Evolutionary conservation across 208 protist genomes (phyloP).

Genomic region (Trypanosoma congolense): DNA sequence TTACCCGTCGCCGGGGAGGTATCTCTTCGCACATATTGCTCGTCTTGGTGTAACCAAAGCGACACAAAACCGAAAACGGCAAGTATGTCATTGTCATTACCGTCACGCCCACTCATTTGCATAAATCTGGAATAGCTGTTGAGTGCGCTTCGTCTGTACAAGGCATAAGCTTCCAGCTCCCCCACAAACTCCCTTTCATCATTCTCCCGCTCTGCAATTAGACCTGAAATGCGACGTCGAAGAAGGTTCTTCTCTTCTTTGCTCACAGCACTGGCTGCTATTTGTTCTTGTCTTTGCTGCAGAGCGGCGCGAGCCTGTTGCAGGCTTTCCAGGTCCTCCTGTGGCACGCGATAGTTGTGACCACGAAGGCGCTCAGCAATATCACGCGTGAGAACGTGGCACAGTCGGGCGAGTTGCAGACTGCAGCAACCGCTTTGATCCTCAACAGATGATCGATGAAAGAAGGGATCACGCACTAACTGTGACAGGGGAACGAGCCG

Average conservation of each 20-base stretch:
- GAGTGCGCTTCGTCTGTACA: slow-evolving; percentile 74
- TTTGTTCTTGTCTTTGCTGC: slow-evolving; percentile 21
- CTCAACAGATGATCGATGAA: slow-evolving; percentile 26
- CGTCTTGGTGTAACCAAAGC: slow-evolving; percentile 63
- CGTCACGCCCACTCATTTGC: slow-evolving; percentile 22
- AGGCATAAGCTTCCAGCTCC: slow-evolving; percentile 36
- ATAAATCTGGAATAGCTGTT: slow-evolving; percentile 72
- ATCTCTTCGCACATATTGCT: slow-evolving; percentile 5
- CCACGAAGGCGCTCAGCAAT: slow-evolving; percentile 43
- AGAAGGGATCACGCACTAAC: slow-evolving; percentile 63
- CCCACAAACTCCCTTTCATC: slow-evolving; percentile 49
- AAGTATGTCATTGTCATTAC: slow-evolving; percentile 36
- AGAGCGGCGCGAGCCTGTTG: slow-evolving; percentile 23
- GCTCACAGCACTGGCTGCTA: background rate
- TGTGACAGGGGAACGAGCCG: slow-evolving; percentile 55
- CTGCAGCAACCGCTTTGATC: slow-evolving; percentile 54
- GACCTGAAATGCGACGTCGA: slow-evolving; percentile 39
- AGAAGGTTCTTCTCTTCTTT: slow-evolving; percentile 45
- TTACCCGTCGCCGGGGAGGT: slow-evolving; percentile 7
- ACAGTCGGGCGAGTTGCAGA: slow-evolving; percentile 56
- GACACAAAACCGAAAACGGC: slow-evolving; percentile 78
- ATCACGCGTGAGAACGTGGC: slow-evolving; percentile 49
- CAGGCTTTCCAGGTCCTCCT: slow-evolving; percentile 38
- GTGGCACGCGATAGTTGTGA: slow-evolving; percentile 42
- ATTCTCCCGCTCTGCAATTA: slow-evolving; percentile 38